Conservation (phyloP, 441 rosid species). For the Brassica hybrid region DNA sequence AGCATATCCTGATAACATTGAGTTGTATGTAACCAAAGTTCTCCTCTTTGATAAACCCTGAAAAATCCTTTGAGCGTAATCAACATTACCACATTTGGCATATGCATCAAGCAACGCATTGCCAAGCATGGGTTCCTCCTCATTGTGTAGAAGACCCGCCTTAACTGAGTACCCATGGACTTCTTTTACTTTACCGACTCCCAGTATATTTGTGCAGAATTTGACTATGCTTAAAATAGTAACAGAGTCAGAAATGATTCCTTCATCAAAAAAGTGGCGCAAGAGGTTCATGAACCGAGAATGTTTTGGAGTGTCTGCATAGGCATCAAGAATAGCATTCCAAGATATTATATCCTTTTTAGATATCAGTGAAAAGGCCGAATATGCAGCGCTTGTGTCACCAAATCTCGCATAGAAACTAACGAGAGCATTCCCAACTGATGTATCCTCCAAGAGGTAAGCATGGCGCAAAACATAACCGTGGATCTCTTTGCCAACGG, state of each 20-base stretch:
- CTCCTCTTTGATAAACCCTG: conserved; percentile 51
- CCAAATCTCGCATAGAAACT: conserved; percentile 71
- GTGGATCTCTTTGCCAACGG: conserved; percentile 68
- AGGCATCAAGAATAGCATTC: conserved; percentile 81
- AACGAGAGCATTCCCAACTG: conserved; percentile 70
- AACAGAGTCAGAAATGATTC: conserved; percentile 58
- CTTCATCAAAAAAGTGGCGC: conserved; percentile 54
- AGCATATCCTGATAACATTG: conserved; percentile 65
- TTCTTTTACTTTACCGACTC: conserved; percentile 60
- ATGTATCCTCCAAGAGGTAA: conserved; percentile 54
- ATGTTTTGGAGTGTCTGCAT: conserved; percentile 53
- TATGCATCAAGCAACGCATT: conserved; percentile 81
- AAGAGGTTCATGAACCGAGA: conserved; percentile 53
- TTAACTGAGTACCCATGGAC: conserved; percentile 68
- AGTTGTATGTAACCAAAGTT: conserved; percentile 62
- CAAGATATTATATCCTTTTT: conserved; percentile 79
- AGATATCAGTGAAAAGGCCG: conserved; percentile 56
- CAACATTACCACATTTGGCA: conserved; percentile 62
- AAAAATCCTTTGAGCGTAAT: conserved; percentile 64
- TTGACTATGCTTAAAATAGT: conserved; percentile 66
- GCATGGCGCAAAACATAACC: conserved; percentile 59
- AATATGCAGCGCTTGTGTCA: conserved; percentile 55
- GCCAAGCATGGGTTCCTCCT: conserved; percentile 49
- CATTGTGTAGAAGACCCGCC: conserved; percentile 48
- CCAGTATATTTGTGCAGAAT: conserved; percentile 49